These are phyloP conservation scores for Apiospora kogelbergensis DNA, from an alignment of 2,329 filamentous ascomycete genomes.

Conservation along the genomic window DNA sequence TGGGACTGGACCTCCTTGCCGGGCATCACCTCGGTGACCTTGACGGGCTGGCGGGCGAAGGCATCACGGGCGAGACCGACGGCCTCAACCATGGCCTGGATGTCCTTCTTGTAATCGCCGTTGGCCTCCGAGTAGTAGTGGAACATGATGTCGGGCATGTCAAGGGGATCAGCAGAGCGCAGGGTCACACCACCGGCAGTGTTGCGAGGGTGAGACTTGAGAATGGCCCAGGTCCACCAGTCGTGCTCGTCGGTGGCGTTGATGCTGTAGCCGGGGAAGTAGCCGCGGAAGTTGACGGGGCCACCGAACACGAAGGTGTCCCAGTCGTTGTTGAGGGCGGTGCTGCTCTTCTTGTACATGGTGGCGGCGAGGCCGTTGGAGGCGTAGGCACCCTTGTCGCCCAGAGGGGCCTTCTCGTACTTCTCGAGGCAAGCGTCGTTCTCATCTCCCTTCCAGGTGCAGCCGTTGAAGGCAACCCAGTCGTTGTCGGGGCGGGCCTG, in stretches of 20 bases:
- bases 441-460: slow-evolving; percentile 30
- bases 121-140: slow-evolving; percentile 53
- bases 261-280: slow-evolving; percentile 37
- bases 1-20: neutral
- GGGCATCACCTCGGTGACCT: slow-evolving; percentile 6
- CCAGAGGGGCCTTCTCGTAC: slow-evolving; percentile 20
- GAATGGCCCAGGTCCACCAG: slow-evolving; percentile 44
- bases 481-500: slow-evolving; percentile 39
- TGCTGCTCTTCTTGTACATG: slow-evolving; percentile 29
- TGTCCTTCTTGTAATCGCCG: slow-evolving; percentile 28
- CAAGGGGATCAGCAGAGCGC: slow-evolving; percentile 58
- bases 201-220: slow-evolving; percentile 61
- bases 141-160: slow-evolving; percentile 63
- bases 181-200: slow-evolving; percentile 61
- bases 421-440: slow-evolving; percentile 35
- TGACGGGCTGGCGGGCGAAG: slow-evolving; percentile 15
- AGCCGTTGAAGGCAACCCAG: slow-evolving; percentile 36
- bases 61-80: slow-evolving; percentile 49
- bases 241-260: slow-evolving; percentile 33
- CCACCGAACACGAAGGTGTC: slow-evolving; percentile 39
- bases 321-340: slow-evolving; percentile 26
- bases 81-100: slow-evolving; percentile 9
- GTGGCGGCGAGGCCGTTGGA: slow-evolving; percentile 34
- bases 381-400: slow-evolving; percentile 32
- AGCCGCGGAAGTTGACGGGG: slow-evolving; percentile 39